Percentiles rank a stretch among this genome's conserved stretches.
Conservation (phyloP, 495 filamentous ascomycete species). For the Oidiodendron maius region DNA sequence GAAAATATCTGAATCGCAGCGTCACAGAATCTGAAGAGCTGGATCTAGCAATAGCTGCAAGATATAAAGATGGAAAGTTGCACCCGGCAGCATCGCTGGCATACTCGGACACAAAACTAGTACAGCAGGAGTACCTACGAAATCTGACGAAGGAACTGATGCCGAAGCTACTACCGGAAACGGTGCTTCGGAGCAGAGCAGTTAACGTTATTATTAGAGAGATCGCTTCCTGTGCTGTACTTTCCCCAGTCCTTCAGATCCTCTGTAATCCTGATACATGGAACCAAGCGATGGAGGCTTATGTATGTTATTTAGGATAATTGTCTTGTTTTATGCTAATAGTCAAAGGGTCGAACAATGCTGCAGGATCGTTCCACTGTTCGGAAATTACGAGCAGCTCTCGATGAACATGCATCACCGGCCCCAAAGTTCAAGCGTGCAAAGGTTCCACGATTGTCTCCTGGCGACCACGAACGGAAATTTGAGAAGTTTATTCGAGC, state of each 20-base stretch:
- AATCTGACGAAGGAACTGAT: conserved; percentile 62
- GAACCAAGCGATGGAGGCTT: conserved; percentile 92
- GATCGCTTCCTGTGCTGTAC: conserved; percentile 71
- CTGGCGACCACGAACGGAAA: conserved; percentile 69
- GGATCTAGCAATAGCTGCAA: conserved; percentile 86
- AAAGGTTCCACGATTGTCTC: conserved; percentile 52
- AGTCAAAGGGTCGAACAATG: conserved; percentile 63
- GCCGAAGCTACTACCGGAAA: conserved; percentile 68
- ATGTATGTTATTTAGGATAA: conserved; percentile 34
- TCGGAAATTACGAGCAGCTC: conserved; percentile 82
- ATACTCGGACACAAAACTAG: conserved; percentile 71
- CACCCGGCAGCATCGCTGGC: conserved; percentile 83
- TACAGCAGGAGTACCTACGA: conserved; percentile 84
- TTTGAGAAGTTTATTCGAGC: conserved; percentile 93
- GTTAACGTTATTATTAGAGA: conserved; percentile 79
- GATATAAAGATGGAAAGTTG: conserved; percentile 83
- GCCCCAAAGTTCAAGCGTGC: conserved; percentile 59
- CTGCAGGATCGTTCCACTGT: conserved; percentile 95
- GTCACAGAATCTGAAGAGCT: conserved; percentile 96
- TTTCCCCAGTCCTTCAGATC: conserved; percentile 64
- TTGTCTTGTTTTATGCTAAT: conserved; percentile 11
- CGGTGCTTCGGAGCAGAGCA: conserved; percentile 67
- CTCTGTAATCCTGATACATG: conserved; percentile 89
- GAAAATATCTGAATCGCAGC: conserved; percentile 76
- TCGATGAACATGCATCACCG: conserved; percentile 92